A percentile compares a stretch with the other conserved stretches of the same genome.
phyloP scores from a whole-genome alignment of 2,329 filamentous ascomycete species.

The Thielaviopsis punctulata region DNA sequence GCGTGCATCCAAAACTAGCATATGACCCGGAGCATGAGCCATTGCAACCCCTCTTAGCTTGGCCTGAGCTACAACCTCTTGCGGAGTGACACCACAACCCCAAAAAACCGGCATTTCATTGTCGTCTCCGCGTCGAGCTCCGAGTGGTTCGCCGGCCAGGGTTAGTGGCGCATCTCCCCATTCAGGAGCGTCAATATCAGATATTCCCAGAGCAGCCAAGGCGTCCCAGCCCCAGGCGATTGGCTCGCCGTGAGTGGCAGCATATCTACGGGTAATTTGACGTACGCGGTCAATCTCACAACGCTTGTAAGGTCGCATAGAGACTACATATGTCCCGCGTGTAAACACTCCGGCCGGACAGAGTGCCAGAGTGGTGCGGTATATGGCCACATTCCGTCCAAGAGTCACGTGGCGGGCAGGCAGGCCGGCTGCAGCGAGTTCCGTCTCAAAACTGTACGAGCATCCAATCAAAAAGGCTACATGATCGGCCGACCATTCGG shows the following conservation, averaged over 20 bases:
- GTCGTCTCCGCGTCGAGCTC: constrained; percentile 19
- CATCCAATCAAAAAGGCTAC: constrained; percentile 47
- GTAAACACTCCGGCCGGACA: constrained; percentile 41
- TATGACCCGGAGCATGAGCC: constrained; percentile 44
- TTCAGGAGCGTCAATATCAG: constrained; percentile 32
- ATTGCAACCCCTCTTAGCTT: constrained; percentile 37
- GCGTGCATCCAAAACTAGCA: constrained; percentile 37
- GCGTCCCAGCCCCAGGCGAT: constrained; percentile 49
- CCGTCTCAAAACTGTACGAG: constrained; percentile 45
- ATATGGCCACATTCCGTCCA: constrained; percentile 41
- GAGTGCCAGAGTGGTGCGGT: constrained; percentile 37
- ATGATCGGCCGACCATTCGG: constrained; percentile 39
- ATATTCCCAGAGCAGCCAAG: constrained; percentile 32
- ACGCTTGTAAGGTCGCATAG: constrained; percentile 40
- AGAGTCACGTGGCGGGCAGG: constrained; percentile 31
- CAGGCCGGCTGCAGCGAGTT: constrained; percentile 32
- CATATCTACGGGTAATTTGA: constrained; percentile 35
- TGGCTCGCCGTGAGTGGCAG: constrained; percentile 44
- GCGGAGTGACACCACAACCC: constrained; percentile 50
- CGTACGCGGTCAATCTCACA: constrained; percentile 34
- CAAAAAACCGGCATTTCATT: constrained; percentile 39
- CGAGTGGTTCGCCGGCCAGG: constrained; percentile 22
- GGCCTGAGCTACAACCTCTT: constrained; percentile 43
- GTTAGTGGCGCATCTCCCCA: constrained; percentile 36
- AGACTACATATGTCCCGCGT: constrained; percentile 38